A percentile compares a stretch with the other conserved stretches of the same genome.
These are phyloP conservation scores for Vitis hybrid DNA, from an alignment of 177 flowering plant species.

Conservation along the genomic window DNA sequence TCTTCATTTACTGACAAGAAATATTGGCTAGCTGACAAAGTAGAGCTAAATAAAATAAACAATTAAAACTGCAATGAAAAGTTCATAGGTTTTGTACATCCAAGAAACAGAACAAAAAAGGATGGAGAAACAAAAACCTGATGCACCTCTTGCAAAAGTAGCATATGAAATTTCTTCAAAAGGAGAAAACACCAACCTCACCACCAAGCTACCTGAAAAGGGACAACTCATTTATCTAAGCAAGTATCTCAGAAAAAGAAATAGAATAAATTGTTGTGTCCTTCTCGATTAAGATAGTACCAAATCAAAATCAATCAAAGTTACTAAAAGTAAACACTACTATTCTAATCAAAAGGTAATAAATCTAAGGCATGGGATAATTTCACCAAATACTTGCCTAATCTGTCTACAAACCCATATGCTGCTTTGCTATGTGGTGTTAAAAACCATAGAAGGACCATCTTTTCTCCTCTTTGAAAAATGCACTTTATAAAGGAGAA, in stretches of 20 bases:
- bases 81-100: neutral
- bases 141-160: slow-evolving; percentile 89
- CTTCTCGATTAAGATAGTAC: no score
- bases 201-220: slow-evolving; percentile 85
- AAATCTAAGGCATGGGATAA: neutral
- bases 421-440: slow-evolving; percentile 95
- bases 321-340: no score
- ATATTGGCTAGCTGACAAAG: no score
- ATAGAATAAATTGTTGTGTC: no score
- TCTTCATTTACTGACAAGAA: no score
- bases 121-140: slow-evolving; percentile 64
- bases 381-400: slow-evolving; percentile 45
- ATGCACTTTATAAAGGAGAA: slow-evolving; percentile 61
- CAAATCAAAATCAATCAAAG: neutral
- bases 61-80: no score
- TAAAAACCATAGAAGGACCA: slow-evolving; percentile 87
- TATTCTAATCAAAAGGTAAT: no score
- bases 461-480: slow-evolving; percentile 97
- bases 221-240: no score
- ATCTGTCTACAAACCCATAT: slow-evolving; percentile 94
- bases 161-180: slow-evolving; percentile 96
- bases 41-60: no score
- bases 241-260: slow-evolving; percentile 2
- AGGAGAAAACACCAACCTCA: slow-evolving; percentile 89
- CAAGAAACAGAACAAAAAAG: slow-evolving; percentile 1